A percentile compares a stretch with the other conserved stretches of the same genome.
Conservation (phyloP, 1,284 basidiomycete species). For the Fomitiporia mediterranea region DNA sequence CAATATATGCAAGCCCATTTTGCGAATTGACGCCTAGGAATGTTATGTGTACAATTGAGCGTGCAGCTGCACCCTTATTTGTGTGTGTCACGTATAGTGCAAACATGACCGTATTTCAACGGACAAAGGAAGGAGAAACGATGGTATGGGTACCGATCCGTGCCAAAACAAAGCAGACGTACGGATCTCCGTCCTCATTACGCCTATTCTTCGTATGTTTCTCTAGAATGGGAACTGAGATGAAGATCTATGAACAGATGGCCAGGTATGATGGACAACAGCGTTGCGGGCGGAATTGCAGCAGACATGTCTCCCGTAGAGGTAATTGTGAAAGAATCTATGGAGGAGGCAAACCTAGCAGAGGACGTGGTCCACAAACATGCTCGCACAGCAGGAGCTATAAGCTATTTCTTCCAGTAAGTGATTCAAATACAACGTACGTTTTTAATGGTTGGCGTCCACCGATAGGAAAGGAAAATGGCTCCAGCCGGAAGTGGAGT, state of each 20-base stretch:
- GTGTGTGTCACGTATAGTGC: slow-evolving; percentile 88
- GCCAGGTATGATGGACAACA: slow-evolving; percentile 76
- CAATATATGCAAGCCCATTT: slow-evolving; percentile 75
- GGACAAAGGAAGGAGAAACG: slow-evolving; percentile 42
- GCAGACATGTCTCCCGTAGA: slow-evolving; percentile 74
- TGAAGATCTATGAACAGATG: slow-evolving; percentile 43
- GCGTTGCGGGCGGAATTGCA: slow-evolving; percentile 73
- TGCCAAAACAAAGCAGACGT: slow-evolving; percentile 85
- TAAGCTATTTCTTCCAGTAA: slow-evolving; percentile 70
- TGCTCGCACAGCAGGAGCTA: slow-evolving; percentile 53
- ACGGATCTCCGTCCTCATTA: too few species aligned
- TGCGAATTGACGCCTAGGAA: slow-evolving; percentile 45
- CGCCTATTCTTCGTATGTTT: too few species aligned
- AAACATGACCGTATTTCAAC: slow-evolving; percentile 72
- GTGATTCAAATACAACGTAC: slow-evolving; percentile 15
- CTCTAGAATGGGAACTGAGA: neutral
- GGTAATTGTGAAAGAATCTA: slow-evolving; percentile 85
- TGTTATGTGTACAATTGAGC: slow-evolving; percentile 84
- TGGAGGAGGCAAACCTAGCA: slow-evolving; percentile 84
- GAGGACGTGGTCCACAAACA: slow-evolving; percentile 55
- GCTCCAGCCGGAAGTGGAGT: slow-evolving; percentile 85
- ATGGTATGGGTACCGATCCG: slow-evolving; percentile 87
- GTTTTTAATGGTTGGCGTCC: too few species aligned
- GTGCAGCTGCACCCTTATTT: slow-evolving; percentile 84
- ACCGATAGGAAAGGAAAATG: slow-evolving; percentile 65